Base-by-base conservation (phyloP, 2,329 filamentous ascomycete genomes). In the Aspergillus glaucus region DNA sequence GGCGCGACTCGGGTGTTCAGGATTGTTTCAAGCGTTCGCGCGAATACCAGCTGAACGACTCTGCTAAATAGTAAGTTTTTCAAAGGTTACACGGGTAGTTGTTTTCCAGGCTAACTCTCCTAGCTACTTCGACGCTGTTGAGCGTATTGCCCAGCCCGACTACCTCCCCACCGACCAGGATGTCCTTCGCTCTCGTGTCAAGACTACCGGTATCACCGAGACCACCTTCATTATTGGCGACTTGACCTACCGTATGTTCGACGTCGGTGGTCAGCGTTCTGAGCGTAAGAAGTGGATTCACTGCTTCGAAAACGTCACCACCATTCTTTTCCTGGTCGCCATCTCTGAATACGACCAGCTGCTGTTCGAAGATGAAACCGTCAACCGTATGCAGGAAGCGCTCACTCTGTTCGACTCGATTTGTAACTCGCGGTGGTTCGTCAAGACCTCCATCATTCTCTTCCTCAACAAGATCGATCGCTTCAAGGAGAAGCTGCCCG, bases 221-320 rank as follows among this genome's bases (percentile, higher is more conserved):
- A 96, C 91, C 19, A 93, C 88, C 28, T 95, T 96, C 75, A 93
- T 93, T 68, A 95, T 95, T 58, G 90, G 89, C 58, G 88, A 95
- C 63, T 78, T 96, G 56, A 95, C 90, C 50, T 96, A 95, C 77
- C 84, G 90, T 59, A 95, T 96, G 91, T 95, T 95, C 73, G 91
- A 96, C 64, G 91, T 96, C 42, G 91, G 91, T 79, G 92, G 91
- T 57, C 91, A 95, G 74, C 83, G 91, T 69, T 95, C 89, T 6
- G 91, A 96, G 75, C 85, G 91, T 68, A 96, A 96, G 86, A 96
- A 96, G 82, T 96, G 91, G 91, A 96, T 96, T 62, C 91, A 96
- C 77, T 95, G 91, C 76, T 96, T 96, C 73, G 91, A 96, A 77
- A 95, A 96, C 63, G 91, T 96, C 64, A 95, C 90, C 7, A 95